Evolutionary conservation across 169 alveolate species (phyloP), one percentile per base, ranked within the genome.

Genomic region (Plasmodium fragile): DNA sequence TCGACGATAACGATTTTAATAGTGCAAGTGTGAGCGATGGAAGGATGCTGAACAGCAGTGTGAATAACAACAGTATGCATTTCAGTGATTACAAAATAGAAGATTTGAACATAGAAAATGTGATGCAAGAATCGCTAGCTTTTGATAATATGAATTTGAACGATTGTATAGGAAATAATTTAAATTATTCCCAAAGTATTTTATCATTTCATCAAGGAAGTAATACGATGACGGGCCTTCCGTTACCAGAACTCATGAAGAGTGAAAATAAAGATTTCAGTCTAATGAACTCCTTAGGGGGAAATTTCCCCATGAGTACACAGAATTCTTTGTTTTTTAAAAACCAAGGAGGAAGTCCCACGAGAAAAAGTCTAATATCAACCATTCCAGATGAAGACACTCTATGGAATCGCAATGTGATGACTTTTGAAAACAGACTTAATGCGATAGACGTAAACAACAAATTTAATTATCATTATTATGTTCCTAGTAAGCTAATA

Each of bases 401-500:
- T 16, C 81, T 87, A 41, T 87, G 93, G 93, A 78, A 87, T 65
- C 93, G 93, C 70, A 77, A 78, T 18, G 81, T 79, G 18, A 75
- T 87, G 81, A 78, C 89, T 4, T 87, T 87, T 22, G 93, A 87
- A 87, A 87, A 65, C 81, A 53, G 93, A 41, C 30, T 87, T 28
- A 78, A 87, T 78, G 93, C 93, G 32, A 78, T 87, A 39, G 89
- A 87, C 81, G 89, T 78, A 41, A 87, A 87, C 28, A 87, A 41
- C 41, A 53, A 72, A 53, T 87, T 87, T 75, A 87, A 87, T 30
- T 87, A 87, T 34, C 93, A 87, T 55, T 87, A 87, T 77, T 87
- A 87, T 87, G 81, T 39, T n/a, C 93, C 93, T 78, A 87, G 81
- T 72, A 87, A 87, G 81, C 45, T 87, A 87, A 87, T 87, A 78